phyloP scores from a whole-genome alignment of 1,284 basidiomycete genomes.

The Agaricales sp. region DNA sequence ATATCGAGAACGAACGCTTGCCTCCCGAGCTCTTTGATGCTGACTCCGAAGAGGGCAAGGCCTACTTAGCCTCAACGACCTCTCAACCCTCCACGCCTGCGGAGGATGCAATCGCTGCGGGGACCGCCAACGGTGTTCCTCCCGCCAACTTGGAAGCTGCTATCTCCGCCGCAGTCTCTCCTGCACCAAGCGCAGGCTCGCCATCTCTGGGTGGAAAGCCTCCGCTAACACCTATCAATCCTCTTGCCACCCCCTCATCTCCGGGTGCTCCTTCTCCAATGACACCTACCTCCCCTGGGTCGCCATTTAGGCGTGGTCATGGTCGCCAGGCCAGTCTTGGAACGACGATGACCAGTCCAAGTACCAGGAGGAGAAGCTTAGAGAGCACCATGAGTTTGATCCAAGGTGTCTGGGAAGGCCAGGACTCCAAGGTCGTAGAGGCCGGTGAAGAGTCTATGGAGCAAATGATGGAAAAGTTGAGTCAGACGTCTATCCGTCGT shows the following conservation, averaged over 20 bases:
- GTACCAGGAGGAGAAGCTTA: constrained; percentile 83
- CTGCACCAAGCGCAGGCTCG: constrained; percentile 23
- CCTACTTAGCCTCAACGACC: constrained; percentile 31
- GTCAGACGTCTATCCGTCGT: constrained; percentile 10
- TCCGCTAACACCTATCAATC: constrained; percentile 4
- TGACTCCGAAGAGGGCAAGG: constrained; percentile 64
- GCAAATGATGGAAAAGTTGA: constrained; percentile 12
- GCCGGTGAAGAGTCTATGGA: constrained; percentile 24
- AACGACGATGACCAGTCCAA: constrained; percentile 94
- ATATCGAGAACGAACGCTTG: constrained; percentile 97
- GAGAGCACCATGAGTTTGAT: constrained; percentile 97
- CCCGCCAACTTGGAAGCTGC: constrained; percentile 43
- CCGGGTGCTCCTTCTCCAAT: constrained; percentile 15
- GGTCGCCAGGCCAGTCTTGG: constrained; percentile 84
- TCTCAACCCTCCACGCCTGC: constrained; percentile 42
- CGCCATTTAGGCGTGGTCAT: constrained; percentile 69
- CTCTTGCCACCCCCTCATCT: constrained; percentile 12
- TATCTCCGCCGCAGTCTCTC: constrained; percentile 29
- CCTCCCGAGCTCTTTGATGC: constrained; percentile 94
- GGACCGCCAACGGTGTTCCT: constrained; percentile 37
- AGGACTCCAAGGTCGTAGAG: constrained; percentile 23
- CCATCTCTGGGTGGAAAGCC: constrained; percentile 14
- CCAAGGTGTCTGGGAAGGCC: constrained; percentile 77
- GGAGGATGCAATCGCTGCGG: constrained; percentile 29
- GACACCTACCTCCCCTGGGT: constrained; percentile 21